Base-by-base conservation (phyloP, 805 yeast species). In the Candida sonorensis region DNA sequence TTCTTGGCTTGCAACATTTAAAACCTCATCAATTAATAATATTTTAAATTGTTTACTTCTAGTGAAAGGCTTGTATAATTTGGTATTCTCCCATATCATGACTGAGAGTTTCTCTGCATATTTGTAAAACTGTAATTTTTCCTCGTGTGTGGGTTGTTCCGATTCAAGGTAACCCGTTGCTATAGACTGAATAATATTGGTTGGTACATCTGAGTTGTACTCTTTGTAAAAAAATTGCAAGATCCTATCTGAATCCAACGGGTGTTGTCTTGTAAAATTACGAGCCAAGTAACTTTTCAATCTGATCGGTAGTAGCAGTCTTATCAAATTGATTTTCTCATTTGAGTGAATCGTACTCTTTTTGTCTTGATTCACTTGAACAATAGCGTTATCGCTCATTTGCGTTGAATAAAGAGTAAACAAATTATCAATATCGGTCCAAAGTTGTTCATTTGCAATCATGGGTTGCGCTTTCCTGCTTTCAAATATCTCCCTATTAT, bases 121-220 rank as follows among this genome's bases (percentile, higher is more conserved):
- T 26, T 44, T 47, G 34, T 38, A 40, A 4, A 30, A 21, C 26
- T 41, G 30, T 9, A 51, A 27, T 28, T 52, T 53, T 7, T 42
- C 45, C 2, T 27, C 35, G 25, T 46, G 39, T 5, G 20, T 25
- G 13, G 38, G 7, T 7, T 28, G 10, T 2, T 31, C 23, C 10
- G 46, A 35, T 5, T 37, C 24, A 13, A 53, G 33, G 3, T 50
- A 17, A 10, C 53, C 53, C 15, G 53, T 31, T 44, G 50, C 42
- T 9, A 41, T 32, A n/a, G 51, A 47, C 25, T 53, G 56, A 3
- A 53, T 30, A 20, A 54, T 29, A 2, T 32, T 18, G 4, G 44
- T 17, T 16, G 60, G 60, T 10, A 52, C 36, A 17, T 45, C 44
- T 9, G 37, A 34, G 3, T 37, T 29, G 32, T 50, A 55, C 29